Evolutionary conservation across 345 rosid species (phyloP).

Genomic region (Eucalyptus leucophloia): DNA sequence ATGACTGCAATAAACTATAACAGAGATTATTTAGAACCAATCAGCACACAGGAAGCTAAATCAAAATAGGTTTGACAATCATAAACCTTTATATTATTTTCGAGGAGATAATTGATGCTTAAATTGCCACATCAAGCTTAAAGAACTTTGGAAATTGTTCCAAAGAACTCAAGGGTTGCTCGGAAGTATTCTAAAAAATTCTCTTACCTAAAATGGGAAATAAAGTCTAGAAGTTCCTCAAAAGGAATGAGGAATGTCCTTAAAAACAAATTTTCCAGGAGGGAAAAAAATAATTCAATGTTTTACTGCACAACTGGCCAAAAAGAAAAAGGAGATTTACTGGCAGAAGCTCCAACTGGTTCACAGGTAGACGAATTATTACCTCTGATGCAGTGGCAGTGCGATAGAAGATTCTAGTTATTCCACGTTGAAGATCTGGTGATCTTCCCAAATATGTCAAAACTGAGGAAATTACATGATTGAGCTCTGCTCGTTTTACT

Average conservation of each 20-base stretch:
- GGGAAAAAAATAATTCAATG: neutral
- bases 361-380: neutral
- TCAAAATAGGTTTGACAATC: neutral
- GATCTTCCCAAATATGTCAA: conserved; percentile 67
- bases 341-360: neutral
- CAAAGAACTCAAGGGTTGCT: neutral
- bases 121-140: neutral
- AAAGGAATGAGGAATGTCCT: neutral
- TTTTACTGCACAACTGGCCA: neutral
- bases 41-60: neutral
- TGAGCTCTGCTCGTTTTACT: conserved; percentile 26
- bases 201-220: neutral
- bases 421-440: conserved; percentile 92
- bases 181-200: neutral
- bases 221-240: neutral
- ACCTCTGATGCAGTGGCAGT: conserved; percentile 93
- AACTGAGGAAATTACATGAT: conserved; percentile 48
- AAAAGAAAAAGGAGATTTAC: neutral
- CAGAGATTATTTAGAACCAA: conserved; percentile 13
- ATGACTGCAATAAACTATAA: conserved; percentile 84
- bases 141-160: neutral
- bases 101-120: neutral
- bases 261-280: neutral
- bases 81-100: neutral
- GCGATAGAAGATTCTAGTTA: conserved; percentile 86